Conservation (phyloP, 352 stramenopile species). For the Globisporangium lucens region DNA sequence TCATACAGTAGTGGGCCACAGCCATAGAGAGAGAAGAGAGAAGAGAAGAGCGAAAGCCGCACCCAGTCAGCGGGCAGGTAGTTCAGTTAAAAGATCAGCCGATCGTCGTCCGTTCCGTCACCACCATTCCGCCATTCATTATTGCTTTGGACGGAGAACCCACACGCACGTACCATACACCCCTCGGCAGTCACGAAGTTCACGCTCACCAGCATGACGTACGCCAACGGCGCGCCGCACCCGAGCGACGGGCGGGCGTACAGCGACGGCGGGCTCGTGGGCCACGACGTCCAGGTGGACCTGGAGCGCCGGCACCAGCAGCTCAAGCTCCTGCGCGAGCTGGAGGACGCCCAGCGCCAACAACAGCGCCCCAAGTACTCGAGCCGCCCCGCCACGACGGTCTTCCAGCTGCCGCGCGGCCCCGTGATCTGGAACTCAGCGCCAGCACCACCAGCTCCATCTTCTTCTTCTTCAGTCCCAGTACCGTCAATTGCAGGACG, state of each 20-base stretch:
- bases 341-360: not conserved
- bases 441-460: not conserved
- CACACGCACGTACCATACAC: not conserved
- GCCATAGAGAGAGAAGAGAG: not conserved
- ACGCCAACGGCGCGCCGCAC: not conserved
- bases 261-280: not conserved
- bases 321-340: constrained; percentile 8
- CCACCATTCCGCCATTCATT: not conserved
- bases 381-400: not conserved
- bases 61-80: not conserved
- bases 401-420: not conserved
- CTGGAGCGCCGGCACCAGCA: constrained; percentile 8
- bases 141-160: constrained; percentile 1
- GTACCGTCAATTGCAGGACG: not conserved
- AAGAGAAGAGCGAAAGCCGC: not conserved
- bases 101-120: not conserved
- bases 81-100: not conserved
- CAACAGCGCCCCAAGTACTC: not conserved
- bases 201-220: constrained; percentile 6
- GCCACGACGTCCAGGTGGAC: constrained; percentile 1
- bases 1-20: not conserved
- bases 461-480: not conserved
- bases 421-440: constrained; percentile 14
- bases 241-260: constrained; percentile 6
- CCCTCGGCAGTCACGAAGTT: not conserved